Percentiles rank a stretch among this genome's conserved stretches.
Conservation (phyloP, 345 rosid species). For the Dovyalis caffra region DNA sequence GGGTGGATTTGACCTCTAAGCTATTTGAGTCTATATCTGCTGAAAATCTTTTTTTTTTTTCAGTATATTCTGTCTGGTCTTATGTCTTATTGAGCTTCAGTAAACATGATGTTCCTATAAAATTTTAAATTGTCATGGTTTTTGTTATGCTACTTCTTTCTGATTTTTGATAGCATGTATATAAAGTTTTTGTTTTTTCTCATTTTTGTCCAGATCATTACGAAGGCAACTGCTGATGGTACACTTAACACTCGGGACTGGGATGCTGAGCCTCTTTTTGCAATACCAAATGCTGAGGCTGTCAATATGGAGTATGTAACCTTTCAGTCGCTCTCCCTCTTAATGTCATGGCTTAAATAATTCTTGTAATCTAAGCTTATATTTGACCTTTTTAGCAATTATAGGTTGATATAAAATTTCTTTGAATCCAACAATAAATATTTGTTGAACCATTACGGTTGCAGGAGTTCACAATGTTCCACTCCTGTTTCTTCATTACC, state of each 20-base stretch:
- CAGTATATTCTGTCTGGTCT: background rate
- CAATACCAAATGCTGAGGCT: conserved; percentile 43
- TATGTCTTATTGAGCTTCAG: conserved; percentile 12
- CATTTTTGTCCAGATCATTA: conserved; percentile 53
- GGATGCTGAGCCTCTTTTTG: conserved; percentile 82
- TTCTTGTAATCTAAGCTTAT: background rate
- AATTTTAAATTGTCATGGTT: conserved; percentile 1
- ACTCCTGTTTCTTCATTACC: conserved; percentile 34
- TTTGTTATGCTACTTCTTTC: background rate
- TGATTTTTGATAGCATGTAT: conserved; percentile 8
- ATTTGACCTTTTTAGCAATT: background rate
- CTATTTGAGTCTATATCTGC: background rate
- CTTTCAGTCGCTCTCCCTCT: conserved; percentile 8
- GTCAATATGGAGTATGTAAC: conserved; percentile 52
- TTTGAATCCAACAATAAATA: background rate
- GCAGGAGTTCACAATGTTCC: conserved; percentile 40
- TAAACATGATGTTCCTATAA: background rate
- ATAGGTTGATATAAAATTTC: background rate
- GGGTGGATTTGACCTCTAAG: background rate
- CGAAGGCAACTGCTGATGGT: conserved; percentile 62
- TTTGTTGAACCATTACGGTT: conserved; percentile 3
- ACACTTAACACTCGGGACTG: conserved; percentile 71
- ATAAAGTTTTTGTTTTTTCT: conserved; percentile 6
- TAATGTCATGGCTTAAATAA: background rate
- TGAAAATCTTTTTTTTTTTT: background rate